Conservation (phyloP, 2,329 filamentous ascomycete genomes). For the Calonectria pteridis region DNA sequence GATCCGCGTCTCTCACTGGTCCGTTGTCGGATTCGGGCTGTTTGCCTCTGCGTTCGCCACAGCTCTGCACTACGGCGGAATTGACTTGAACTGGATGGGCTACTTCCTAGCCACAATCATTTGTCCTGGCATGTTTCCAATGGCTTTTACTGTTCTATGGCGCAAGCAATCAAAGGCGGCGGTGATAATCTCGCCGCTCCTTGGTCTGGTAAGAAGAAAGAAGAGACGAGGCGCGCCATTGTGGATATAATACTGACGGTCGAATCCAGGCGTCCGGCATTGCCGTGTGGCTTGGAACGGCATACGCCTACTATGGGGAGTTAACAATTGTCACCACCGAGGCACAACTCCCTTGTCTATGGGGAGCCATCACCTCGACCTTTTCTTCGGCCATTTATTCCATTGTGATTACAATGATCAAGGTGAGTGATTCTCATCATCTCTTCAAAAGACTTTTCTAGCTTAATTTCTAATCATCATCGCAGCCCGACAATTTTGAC, state of each 20-base stretch:
- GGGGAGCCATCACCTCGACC: constrained; percentile 22
- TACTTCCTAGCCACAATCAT: constrained; percentile 23
- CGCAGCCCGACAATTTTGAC: constrained; percentile 21
- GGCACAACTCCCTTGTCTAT: constrained; percentile 22
- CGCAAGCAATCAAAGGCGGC: constrained; percentile 24
- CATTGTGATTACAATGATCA: constrained; percentile 21
- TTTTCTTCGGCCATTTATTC: constrained; percentile 25
- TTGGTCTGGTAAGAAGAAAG: constrained; percentile 11
- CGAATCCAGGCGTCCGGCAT: constrained; percentile 6
- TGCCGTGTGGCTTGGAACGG: constrained; percentile 19
- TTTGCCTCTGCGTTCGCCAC: constrained; percentile 23
- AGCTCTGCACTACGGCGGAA: constrained; percentile 19
- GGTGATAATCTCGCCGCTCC: constrained; percentile 19
- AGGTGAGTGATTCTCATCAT: background rate
- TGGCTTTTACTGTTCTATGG: constrained; percentile 24
- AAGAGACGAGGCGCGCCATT: too few relatives aligned
- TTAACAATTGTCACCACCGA: constrained; percentile 20
- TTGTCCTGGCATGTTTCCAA: constrained; percentile 23
- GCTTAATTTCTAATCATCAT: background rate
- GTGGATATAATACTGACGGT: background rate
- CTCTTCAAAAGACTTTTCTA: rapidly evolving
- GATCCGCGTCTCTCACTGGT: constrained; percentile 22
- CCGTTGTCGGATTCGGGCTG: constrained; percentile 18
- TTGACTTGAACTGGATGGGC: constrained; percentile 27
- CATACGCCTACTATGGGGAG: constrained; percentile 24